Conservation (phyloP, 495 filamentous ascomycete genomes). For the Penicillium lividum region DNA sequence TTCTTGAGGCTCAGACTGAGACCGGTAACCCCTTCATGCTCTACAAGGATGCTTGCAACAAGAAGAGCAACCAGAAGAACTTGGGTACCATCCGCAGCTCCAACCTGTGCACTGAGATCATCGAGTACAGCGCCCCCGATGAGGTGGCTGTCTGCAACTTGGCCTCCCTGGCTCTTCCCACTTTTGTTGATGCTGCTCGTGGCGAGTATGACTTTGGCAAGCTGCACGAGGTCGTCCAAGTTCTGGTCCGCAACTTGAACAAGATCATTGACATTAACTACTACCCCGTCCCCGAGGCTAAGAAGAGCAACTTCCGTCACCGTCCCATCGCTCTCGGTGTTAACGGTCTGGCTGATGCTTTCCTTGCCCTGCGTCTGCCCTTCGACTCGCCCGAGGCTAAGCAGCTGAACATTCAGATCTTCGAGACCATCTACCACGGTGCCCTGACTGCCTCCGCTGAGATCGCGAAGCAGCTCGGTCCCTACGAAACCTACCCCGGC, state of each 20-base stretch:
- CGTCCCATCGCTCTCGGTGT: slow-evolving; percentile 94
- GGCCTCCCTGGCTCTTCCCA: slow-evolving; percentile 88
- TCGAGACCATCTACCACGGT: slow-evolving; percentile 99
- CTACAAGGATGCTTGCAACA: slow-evolving; percentile 98
- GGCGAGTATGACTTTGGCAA: slow-evolving; percentile 91
- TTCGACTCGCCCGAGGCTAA: slow-evolving; percentile 95
- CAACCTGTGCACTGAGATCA: slow-evolving; percentile 97
- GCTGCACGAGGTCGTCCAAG: slow-evolving; percentile 87
- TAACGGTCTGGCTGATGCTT: slow-evolving; percentile 97
- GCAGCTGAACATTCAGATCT: slow-evolving; percentile 95
- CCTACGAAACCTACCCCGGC: slow-evolving; percentile 88
- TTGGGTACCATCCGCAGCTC: slow-evolving; percentile 96
- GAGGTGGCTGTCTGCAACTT: slow-evolving; percentile 99
- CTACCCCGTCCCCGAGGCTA: slow-evolving; percentile 93
- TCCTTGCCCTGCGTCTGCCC: slow-evolving; percentile 93
- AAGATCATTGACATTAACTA: slow-evolving; percentile 97
- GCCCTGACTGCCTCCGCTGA: slow-evolving; percentile 87
- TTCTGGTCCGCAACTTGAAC: slow-evolving; percentile 91
- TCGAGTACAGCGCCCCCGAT: slow-evolving; percentile 95
- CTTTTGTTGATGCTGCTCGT: slow-evolving; percentile 78
- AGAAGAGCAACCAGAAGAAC: slow-evolving; percentile 99
- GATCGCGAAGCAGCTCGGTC: slow-evolving; percentile 75
- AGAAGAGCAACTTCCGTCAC: slow-evolving; percentile 92
- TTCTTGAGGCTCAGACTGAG: slow-evolving; percentile 96
- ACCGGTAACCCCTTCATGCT: slow-evolving; percentile 99